These are phyloP conservation scores for Setaria viridis DNA, from an alignment of 202 grass and related monocot species.

Conservation along the genomic window DNA sequence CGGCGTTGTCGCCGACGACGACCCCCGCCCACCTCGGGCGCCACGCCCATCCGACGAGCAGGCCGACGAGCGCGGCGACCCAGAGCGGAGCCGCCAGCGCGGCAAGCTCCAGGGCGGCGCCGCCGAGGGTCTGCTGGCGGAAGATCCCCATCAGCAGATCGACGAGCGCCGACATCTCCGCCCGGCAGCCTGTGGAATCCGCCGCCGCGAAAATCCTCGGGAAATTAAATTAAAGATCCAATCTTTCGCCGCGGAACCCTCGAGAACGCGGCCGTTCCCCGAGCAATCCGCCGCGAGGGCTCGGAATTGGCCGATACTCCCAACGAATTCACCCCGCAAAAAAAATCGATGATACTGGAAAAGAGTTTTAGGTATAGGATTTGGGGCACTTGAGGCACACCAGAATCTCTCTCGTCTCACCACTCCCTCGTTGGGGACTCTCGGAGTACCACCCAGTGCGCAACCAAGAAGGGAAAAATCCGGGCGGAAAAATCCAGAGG, in stretches of 20 bases:
- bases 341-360: neutral
- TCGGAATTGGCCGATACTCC: neutral
- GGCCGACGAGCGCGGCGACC: conserved; percentile 69
- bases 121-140: conserved; percentile 58
- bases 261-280: too few relatives aligned
- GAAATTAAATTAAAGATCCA: neutral
- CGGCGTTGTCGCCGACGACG: conserved; percentile 30
- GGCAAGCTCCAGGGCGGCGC: conserved; percentile 63
- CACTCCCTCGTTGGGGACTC: neutral
- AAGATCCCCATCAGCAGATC: conserved; percentile 59
- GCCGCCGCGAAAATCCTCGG: neutral
- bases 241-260: neutral
- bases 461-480: neutral
- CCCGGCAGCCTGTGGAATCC: neutral
- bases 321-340: neutral
- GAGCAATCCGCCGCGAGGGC: neutral
- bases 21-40: conserved; percentile 69
- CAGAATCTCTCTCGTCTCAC: conserved; percentile 30
- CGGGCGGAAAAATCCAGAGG: conserved; percentile 1
- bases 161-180: conserved; percentile 62
- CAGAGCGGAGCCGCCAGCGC: conserved; percentile 69
- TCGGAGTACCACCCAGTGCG: neutral
- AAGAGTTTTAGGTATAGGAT: conserved; percentile 14
- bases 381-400: neutral
- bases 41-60: conserved; percentile 91